Evolutionary conservation across 2,329 filamentous ascomycete genomes (phyloP).

Genomic region (Neocatenulostroma microsporum): DNA sequence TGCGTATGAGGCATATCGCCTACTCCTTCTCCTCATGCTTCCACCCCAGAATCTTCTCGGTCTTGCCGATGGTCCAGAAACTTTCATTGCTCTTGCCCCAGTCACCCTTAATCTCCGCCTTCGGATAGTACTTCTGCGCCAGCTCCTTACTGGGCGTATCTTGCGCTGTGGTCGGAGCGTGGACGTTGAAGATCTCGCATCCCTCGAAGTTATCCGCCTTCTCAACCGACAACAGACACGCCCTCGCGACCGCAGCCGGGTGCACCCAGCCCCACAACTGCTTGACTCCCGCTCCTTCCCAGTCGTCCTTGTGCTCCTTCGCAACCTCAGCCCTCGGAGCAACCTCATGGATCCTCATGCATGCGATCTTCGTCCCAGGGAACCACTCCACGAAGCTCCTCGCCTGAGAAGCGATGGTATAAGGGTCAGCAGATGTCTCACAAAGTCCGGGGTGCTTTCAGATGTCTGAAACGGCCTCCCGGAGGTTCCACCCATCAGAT

Average conservation of each 20-base stretch:
- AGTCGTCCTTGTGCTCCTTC: constrained; percentile 28
- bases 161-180: constrained; percentile 27
- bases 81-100: constrained; percentile 16
- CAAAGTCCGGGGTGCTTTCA: too few species aligned
- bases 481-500: too few species aligned
- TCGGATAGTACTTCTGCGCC: constrained; percentile 22
- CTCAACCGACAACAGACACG: constrained; percentile 30
- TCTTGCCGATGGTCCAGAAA: constrained; percentile 23
- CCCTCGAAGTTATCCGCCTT: constrained; percentile 27
- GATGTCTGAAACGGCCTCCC: too few species aligned
- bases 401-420: too few species aligned
- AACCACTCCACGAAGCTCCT: constrained; percentile 31
- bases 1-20: too few species aligned
- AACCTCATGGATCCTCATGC: constrained; percentile 34
- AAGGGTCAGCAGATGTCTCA: too few species aligned
- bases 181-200: constrained; percentile 31
- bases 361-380: constrained; percentile 33
- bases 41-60: constrained; percentile 20
- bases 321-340: constrained; percentile 24
- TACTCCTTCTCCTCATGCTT: constrained; percentile 21
- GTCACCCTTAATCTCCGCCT: constrained; percentile 17
- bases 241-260: constrained; percentile 29
- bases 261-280: constrained; percentile 34
- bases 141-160: constrained; percentile 17
- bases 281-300: constrained; percentile 29